phyloP scores from a whole-genome alignment of 108 stramenopile species.

The Cylindrotheca fusiformis region DNA sequence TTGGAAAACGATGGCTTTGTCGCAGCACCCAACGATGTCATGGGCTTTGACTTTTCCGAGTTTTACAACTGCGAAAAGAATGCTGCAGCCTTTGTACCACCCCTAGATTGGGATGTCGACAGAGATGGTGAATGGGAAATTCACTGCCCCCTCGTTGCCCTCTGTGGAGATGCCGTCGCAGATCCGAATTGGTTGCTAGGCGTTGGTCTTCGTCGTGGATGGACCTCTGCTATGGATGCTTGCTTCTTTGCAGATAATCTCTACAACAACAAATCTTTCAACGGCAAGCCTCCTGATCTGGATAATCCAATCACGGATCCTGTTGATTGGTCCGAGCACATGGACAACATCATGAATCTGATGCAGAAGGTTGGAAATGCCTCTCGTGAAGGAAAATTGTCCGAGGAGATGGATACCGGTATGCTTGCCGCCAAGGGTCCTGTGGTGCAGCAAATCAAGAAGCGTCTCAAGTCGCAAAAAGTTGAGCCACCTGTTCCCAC shows the following conservation, averaged over 20 bases:
- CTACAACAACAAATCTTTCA: slow-evolving; percentile 24
- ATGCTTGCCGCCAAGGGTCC: slow-evolving; percentile 14
- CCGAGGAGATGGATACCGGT: slow-evolving; percentile 14
- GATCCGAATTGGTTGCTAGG: slow-evolving; percentile 21
- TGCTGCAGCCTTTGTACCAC: slow-evolving; percentile 14
- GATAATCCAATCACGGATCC: slow-evolving; percentile 11
- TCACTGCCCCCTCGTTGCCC: slow-evolving; percentile 13
- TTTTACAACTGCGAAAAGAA: slow-evolving; percentile 21
- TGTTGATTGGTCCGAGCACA: slow-evolving; percentile 19
- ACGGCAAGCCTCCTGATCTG: slow-evolving; percentile 7
- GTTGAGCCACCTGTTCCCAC: slow-evolving; percentile 11
- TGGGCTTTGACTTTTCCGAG: slow-evolving; percentile 20
- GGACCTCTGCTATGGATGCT: slow-evolving; percentile 22
- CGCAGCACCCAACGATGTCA: slow-evolving; percentile 12
- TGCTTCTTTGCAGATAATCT: slow-evolving; percentile 19
- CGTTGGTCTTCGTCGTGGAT: slow-evolving; percentile 20
- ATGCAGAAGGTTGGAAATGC: slow-evolving; percentile 15
- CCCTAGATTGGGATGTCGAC: slow-evolving; percentile 6
- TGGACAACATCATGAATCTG: slow-evolving; percentile 20
- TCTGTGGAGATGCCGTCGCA: slow-evolving; percentile 16
- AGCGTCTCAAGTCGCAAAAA: neutral
- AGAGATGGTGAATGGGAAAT: slow-evolving; percentile 13
- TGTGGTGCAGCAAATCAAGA: slow-evolving; percentile 1
- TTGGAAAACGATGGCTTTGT: slow-evolving; percentile 11
- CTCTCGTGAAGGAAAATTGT: slow-evolving; percentile 11